Percentiles rank a stretch among this genome's conserved stretches.
phyloP scores from a whole-genome alignment of 2,329 filamentous ascomycete genomes.

The Clonostachys sp. region DNA sequence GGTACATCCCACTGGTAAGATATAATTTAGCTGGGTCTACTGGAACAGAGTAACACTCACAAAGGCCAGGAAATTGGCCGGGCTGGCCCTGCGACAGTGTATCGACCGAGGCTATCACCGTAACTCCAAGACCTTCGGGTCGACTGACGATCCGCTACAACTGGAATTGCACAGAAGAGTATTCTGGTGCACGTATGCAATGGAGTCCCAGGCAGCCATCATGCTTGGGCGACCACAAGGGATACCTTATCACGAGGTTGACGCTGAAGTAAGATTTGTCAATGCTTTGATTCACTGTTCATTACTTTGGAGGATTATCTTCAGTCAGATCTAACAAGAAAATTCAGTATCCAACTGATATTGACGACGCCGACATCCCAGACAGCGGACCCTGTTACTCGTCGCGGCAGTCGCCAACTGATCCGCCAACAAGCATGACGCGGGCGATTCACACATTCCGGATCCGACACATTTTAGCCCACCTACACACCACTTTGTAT shows the following conservation, averaged over 20 bases:
- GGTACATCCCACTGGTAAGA: conserved; percentile 19
- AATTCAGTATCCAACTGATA: background rate
- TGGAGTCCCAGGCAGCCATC: background rate
- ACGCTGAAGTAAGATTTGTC: background rate
- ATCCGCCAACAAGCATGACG: background rate
- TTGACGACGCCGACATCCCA: background rate
- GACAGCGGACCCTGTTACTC: background rate
- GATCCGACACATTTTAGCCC: background rate
- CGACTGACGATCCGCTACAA: background rate
- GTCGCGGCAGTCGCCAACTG: background rate
- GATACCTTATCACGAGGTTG: background rate
- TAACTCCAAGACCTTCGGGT: background rate
- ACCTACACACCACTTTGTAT: background rate
- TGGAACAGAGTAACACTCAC: too few relatives aligned
- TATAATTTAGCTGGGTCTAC: background rate
- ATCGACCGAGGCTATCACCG: background rate
- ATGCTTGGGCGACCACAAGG: background rate
- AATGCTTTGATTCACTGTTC: too few relatives aligned
- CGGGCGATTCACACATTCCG: background rate
- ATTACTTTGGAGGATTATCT: background rate
- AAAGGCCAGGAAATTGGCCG: background rate
- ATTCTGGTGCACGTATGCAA: background rate
- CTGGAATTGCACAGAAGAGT: background rate
- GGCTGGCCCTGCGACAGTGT: background rate
- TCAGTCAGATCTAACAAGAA: background rate